Conservation (phyloP, 208 protist genomes). For the Crithidia mellificae region DNA sequence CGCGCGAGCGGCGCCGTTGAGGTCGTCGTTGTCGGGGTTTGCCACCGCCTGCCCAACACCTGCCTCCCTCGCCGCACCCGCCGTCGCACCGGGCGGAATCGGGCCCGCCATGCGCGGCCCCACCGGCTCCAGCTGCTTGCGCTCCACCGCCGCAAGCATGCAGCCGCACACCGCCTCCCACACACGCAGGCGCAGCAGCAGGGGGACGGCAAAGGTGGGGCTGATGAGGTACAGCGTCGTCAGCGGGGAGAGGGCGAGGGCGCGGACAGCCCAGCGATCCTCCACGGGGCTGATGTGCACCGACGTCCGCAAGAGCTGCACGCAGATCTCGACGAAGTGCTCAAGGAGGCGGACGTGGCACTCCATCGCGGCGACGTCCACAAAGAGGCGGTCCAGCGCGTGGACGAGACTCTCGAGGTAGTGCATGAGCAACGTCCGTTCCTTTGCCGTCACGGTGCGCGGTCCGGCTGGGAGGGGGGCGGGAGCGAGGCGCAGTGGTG, state of each 20-base stretch:
- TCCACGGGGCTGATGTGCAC: slow-evolving; percentile 8
- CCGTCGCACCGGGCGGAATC: background rate
- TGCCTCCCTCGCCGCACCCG: background rate
- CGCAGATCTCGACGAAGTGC: slow-evolving; percentile 23
- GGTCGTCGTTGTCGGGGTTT: too few species aligned
- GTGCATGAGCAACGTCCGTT: slow-evolving; percentile 20
- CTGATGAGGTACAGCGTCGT: slow-evolving; percentile 30
- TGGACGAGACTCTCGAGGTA: slow-evolving; percentile 28
- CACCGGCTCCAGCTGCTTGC: slow-evolving; percentile 1
- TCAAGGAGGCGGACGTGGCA: slow-evolving; percentile 19
- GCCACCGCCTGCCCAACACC: too few species aligned
- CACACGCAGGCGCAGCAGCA: slow-evolving; percentile 27
- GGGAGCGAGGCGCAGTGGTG: background rate
- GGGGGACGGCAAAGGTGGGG: slow-evolving; percentile 29
- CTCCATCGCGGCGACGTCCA: slow-evolving; percentile 22
- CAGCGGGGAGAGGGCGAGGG: slow-evolving; percentile 30
- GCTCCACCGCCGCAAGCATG: slow-evolving; percentile 30
- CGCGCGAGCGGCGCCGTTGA: background rate
- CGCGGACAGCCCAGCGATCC: slow-evolving; percentile 16
- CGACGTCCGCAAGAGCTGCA: slow-evolving; percentile 29
- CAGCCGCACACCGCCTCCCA: slow-evolving; percentile 36
- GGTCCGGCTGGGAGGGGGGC: background rate
- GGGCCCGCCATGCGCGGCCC: background rate
- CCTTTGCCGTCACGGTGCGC: slow-evolving; percentile 16
- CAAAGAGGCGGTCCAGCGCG: slow-evolving; percentile 29